Percentiles rank a stretch among this genome's conserved stretches.
Conservation (phyloP, 2,329 filamentous ascomycete genomes). For the Sarocladium oryzae region DNA sequence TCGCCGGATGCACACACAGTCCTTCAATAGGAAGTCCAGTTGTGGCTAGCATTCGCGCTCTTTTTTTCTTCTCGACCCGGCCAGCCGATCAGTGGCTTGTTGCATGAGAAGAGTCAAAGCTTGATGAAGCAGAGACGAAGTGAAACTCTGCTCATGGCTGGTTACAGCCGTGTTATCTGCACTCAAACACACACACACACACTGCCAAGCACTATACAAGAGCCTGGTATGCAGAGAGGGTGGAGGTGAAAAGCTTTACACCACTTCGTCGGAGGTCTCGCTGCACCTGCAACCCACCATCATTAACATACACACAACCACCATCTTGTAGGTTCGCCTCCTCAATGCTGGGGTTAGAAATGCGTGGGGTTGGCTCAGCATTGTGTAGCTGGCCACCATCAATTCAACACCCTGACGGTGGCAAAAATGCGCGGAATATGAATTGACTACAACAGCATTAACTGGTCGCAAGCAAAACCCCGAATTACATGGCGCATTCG, state of each 20-base stretch:
- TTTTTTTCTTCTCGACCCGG: too few relatives aligned
- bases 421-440: too few relatives aligned
- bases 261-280: background rate
- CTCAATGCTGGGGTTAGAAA: background rate
- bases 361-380: slow-evolving; percentile 5
- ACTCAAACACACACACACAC: background rate
- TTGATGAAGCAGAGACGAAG: background rate
- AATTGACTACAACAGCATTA: too few relatives aligned
- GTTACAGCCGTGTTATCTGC: background rate
- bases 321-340: background rate
- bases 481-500: background rate
- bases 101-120: background rate
- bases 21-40: background rate
- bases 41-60: slow-evolving; percentile 1
- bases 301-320: background rate
- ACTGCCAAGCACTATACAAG: too few relatives aligned
- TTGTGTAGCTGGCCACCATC: background rate
- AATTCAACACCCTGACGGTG: too few relatives aligned
- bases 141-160: background rate
- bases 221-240: background rate
- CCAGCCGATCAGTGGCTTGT: background rate
- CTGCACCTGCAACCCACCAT: background rate
- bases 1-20: background rate
- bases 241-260: background rate
- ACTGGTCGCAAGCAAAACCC: background rate